Evolutionary conservation across 441 rosid genomes (phyloP), one percentile per base, ranked within the genome.

Genomic region (Melastoma candidum): DNA sequence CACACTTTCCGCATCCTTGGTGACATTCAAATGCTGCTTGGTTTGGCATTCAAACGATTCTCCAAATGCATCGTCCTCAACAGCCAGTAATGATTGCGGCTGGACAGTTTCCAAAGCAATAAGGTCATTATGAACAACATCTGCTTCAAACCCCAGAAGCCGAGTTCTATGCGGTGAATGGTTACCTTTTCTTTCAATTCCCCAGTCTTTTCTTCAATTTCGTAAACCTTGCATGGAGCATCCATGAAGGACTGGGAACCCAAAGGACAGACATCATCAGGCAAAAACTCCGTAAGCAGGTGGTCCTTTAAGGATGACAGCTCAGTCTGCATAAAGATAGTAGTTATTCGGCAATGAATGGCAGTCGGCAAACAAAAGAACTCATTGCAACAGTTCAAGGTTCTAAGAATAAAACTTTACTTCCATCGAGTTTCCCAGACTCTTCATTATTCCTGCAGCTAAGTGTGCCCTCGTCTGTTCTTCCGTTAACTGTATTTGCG

Each of bases 231-330:
- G 48, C 59, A 70, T 6, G 71, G 71, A 54, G 76, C 62, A 68
- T 79, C 90, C 46, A 63, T 61, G 58, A 81, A 60, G 58, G 80
- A 70, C 52, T 78, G 90, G 62, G 76, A 64, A 67, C 95, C 97
- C 53, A 89, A 56, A 46, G 81, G 96, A 73, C 88, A 84, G 53
- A 71, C 77, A 53, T 89, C 97, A 65, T 89, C 97, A 2, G 97
- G 97, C 63, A 75, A 50, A 68, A 89, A 93, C 49, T 89, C 90
- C 22, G 49, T 66, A 36, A 81, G 78, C 60, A 93, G 75, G 66
- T 81, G 80, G 55, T 80, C 79, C 54, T 63, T 68, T 57, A 73
- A 63, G 63, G 56, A 56, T 29, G 85, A 71, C 68, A 75, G 55
- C 53, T 80, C 84, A 62, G 81, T 51, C 99, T 89, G 77, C 72